Conservation (phyloP, 2,329 filamentous ascomycete genomes). For the Fusarium virguliforme region DNA sequence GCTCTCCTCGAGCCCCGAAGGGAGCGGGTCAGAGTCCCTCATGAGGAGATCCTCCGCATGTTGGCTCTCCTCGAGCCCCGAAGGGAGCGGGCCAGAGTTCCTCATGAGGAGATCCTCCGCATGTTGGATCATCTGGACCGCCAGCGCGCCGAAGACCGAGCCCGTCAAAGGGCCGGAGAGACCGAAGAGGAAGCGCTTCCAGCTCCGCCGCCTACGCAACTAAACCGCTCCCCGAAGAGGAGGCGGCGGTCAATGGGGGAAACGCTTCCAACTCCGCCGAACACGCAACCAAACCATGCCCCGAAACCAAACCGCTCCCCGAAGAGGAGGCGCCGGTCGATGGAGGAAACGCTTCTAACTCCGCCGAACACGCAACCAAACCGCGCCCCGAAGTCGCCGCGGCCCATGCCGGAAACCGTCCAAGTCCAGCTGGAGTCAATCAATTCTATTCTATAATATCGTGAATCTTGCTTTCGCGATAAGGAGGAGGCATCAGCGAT, state of each 20-base stretch:
- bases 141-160: conserved; percentile 5
- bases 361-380: conserved; percentile 8
- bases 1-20: too few species aligned
- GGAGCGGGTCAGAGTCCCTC: too few species aligned
- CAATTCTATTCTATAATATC: conserved; percentile 18
- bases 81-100: too few species aligned
- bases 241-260: too few species aligned
- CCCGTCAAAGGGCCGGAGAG: conserved; percentile 1
- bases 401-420: neutral
- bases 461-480: conserved; percentile 19
- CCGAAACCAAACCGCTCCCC: too few species aligned
- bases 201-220: too few species aligned
- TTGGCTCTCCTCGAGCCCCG: too few species aligned
- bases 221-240: too few species aligned
- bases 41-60: too few species aligned
- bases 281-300: neutral
- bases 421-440: conserved; percentile 17
- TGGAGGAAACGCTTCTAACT: conserved; percentile 18
- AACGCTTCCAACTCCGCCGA: neutral
- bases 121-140: conserved; percentile 20
- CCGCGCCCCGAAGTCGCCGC: conserved; percentile 13
- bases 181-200: conserved; percentile 5
- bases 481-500: conserved; percentile 16
- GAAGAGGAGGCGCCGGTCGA: conserved; percentile 4
- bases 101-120: too few species aligned